phyloP scores from a whole-genome alignment of 108 stramenopile species.

The Cyclotella choctawhatcheeana region DNA sequence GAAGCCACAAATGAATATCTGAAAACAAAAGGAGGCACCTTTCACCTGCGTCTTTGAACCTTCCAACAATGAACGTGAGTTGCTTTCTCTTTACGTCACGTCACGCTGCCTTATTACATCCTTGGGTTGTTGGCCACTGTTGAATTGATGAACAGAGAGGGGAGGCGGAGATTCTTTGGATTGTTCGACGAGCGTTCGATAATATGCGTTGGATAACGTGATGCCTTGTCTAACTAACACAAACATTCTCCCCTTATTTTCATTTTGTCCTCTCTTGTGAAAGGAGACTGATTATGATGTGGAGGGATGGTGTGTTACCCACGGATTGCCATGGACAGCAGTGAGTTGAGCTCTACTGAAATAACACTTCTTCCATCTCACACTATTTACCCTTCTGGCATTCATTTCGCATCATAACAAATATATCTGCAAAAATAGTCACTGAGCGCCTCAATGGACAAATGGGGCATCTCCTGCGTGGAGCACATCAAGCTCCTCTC shows the following conservation, averaged over 20 bases:
- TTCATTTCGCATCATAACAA: not conserved
- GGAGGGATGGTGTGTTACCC: not conserved
- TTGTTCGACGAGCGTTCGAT: too few relatives aligned
- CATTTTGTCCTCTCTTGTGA: not conserved
- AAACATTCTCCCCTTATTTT: not conserved
- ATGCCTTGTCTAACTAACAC: not conserved
- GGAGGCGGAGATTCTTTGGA: too few relatives aligned
- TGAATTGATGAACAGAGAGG: too few relatives aligned
- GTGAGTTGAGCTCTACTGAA: not conserved
- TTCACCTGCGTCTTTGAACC: not conserved
- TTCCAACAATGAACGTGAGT: not conserved
- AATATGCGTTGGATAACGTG: not conserved
- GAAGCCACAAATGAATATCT: too few relatives aligned
- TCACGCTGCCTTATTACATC: too few relatives aligned
- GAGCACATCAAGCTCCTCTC: conserved; percentile 32
- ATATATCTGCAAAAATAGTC: not conserved
- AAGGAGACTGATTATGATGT: not conserved
- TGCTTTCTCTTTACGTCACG: not conserved
- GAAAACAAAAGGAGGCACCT: not conserved
- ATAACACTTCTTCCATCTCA: not conserved
- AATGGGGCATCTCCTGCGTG: conserved; percentile 31
- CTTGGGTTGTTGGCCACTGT: too few relatives aligned
- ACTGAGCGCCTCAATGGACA: conserved; percentile 12
- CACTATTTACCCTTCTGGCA: too few relatives aligned
- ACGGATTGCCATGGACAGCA: conserved; percentile 9